Conservation (phyloP, 495 filamentous ascomycete species). For the Hypoxylon intermedium region DNA sequence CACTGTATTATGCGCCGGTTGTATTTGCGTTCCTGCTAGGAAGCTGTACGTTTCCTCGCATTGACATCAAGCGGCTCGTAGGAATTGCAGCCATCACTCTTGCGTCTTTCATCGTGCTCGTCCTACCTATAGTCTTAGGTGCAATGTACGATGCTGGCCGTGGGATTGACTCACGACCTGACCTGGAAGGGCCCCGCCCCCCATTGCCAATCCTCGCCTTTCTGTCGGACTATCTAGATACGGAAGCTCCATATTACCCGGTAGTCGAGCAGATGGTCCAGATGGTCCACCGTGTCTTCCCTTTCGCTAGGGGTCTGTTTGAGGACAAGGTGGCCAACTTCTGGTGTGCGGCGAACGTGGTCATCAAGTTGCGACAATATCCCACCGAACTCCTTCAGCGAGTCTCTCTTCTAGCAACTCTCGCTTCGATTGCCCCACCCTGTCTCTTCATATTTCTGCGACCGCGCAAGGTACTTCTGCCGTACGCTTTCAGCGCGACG, state of each 20-base stretch:
- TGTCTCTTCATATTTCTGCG: slow-evolving; percentile 79
- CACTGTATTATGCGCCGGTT: slow-evolving; percentile 91
- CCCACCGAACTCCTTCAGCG: slow-evolving; percentile 72
- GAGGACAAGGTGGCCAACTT: slow-evolving; percentile 99
- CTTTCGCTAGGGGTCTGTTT: slow-evolving; percentile 91
- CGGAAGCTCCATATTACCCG: slow-evolving; percentile 71
- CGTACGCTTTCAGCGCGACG: slow-evolving; percentile 77
- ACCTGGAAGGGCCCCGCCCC: slow-evolving; percentile 58
- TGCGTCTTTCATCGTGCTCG: slow-evolving; percentile 74
- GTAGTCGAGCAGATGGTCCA: slow-evolving; percentile 78
- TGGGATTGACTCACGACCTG: slow-evolving; percentile 57
- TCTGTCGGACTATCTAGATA: slow-evolving; percentile 65
- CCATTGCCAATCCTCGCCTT: slow-evolving; percentile 63
- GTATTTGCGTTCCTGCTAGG: slow-evolving; percentile 93
- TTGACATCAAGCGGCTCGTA: slow-evolving; percentile 73
- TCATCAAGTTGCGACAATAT: slow-evolving; percentile 82
- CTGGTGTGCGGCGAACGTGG: slow-evolving; percentile 90
- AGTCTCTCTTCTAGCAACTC: slow-evolving; percentile 76
- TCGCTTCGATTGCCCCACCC: slow-evolving; percentile 76
- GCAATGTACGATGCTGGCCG: slow-evolving; percentile 64
- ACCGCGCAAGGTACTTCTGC: slow-evolving; percentile 77
- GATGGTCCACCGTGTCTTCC: slow-evolving; percentile 87
- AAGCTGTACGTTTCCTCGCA: slow-evolving; percentile 75
- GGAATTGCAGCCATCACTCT: slow-evolving; percentile 76
- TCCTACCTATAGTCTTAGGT: slow-evolving; percentile 75